phyloP scores from a whole-genome alignment of 768 basidiomycete genomes.

The Suillus variegatus region DNA sequence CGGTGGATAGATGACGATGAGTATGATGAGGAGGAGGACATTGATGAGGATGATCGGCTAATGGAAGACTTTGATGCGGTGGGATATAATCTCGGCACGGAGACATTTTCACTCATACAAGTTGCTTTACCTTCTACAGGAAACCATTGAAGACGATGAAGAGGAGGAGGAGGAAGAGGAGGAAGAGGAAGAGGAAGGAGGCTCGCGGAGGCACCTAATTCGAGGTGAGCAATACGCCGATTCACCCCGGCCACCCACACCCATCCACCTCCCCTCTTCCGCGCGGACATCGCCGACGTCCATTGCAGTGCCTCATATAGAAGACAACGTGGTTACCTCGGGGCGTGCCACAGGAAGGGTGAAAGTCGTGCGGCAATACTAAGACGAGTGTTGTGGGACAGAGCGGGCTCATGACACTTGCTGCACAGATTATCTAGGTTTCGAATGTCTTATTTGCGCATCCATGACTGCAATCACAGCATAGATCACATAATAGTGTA shows the following conservation, averaged over 20 bases:
- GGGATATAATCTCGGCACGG: slow-evolving; percentile 21
- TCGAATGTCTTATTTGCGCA: slow-evolving; percentile 22
- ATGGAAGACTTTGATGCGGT: slow-evolving; percentile 91
- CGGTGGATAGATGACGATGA: slow-evolving; percentile 82
- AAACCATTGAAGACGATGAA: slow-evolving; percentile 50
- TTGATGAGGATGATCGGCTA: slow-evolving; percentile 59
- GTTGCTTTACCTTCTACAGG: slow-evolving; percentile 35
- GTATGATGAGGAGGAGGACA: slow-evolving; percentile 66
- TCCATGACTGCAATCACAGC: slow-evolving; percentile 7
- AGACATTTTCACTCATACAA: slow-evolving; percentile 15
- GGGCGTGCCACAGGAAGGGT: slow-evolving; percentile 43
- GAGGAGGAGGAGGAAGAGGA: slow-evolving; percentile 63
- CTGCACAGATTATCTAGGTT: slow-evolving; percentile 21
- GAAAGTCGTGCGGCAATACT: slow-evolving; percentile 51
- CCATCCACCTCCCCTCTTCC: slow-evolving; percentile 42
- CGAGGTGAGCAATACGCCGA: slow-evolving; percentile 39
- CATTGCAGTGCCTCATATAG: slow-evolving; percentile 49
- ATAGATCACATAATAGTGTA: slow-evolving; percentile 11
- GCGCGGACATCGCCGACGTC: slow-evolving; percentile 55
- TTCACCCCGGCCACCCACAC: slow-evolving; percentile 40
- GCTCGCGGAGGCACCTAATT: slow-evolving; percentile 27
- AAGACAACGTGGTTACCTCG: slow-evolving; percentile 29
- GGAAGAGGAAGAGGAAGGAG: slow-evolving; percentile 34
- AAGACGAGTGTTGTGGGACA: slow-evolving; percentile 3
- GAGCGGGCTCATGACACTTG: not conserved